A percentile compares a stretch with the other conserved stretches of the same genome.
Evolutionary conservation across 2,329 filamentous ascomycete genomes (phyloP).

Genomic region (Alternaria sp.): DNA sequence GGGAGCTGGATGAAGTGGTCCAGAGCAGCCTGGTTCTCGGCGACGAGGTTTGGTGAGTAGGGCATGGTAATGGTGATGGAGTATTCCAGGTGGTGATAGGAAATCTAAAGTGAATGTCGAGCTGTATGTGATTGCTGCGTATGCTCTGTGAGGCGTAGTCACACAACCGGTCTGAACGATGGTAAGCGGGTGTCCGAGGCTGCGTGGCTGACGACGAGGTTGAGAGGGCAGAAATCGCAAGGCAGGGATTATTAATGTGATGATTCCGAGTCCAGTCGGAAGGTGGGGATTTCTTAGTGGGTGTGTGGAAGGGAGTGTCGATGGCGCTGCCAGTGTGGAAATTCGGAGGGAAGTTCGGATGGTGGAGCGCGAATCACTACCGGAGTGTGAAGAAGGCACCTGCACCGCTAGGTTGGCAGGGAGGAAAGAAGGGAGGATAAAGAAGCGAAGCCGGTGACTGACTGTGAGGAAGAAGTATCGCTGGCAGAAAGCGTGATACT

Average conservation of each 20-base stretch:
- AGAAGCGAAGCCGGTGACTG: conserved; percentile 43
- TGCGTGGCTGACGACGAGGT: conserved; percentile 45
- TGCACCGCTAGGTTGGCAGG: conserved; percentile 45
- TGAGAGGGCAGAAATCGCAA: conserved; percentile 30
- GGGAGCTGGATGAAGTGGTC: conserved; percentile 82
- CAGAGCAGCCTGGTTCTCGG: conserved; percentile 74
- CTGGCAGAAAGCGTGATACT: conserved; percentile 46
- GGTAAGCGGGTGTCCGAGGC: conserved; percentile 49
- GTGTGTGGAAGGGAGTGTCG: conserved; percentile 29
- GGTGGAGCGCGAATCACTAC: conserved; percentile 37
- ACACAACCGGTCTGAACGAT: conserved; percentile 41
- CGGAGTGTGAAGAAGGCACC: conserved; percentile 37
- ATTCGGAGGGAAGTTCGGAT: conserved; percentile 26
- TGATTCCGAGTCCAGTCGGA: conserved; percentile 37
- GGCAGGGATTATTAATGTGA: conserved; percentile 40
- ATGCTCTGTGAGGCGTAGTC: conserved; percentile 43
- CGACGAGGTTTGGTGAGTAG: conserved; percentile 54
- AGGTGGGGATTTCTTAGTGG: conserved; percentile 23
- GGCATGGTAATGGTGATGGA: conserved; percentile 51
- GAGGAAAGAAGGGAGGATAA: conserved; percentile 34
- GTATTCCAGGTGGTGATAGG: conserved; percentile 23
- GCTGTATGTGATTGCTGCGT: conserved; percentile 30
- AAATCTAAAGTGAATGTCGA: conserved; percentile 30
- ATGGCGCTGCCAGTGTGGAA: conserved; percentile 45
- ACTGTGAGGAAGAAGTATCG: conserved; percentile 36